phyloP scores from a whole-genome alignment of 2,329 filamentous ascomycete species.

The Trichoderma sp. region DNA sequence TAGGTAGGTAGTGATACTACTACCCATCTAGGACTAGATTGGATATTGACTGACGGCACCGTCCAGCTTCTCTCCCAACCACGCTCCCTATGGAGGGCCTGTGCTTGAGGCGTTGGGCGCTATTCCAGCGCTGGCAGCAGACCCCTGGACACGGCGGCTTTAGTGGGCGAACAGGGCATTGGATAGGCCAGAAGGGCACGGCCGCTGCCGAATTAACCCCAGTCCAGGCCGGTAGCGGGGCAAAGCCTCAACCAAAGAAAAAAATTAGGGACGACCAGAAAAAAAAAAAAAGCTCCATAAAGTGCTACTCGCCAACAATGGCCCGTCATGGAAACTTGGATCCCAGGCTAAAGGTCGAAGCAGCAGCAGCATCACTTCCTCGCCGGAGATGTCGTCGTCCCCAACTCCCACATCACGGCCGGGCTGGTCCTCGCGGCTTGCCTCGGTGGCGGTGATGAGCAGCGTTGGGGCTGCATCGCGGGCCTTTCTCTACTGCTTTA shows the following conservation, averaged over 20 bases:
- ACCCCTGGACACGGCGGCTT: background rate
- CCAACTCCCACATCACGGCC: constrained; percentile 46
- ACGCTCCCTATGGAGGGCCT: background rate
- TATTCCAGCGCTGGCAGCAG: constrained; percentile 11
- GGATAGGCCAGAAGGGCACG: background rate
- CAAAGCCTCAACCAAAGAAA: background rate
- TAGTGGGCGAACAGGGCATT: background rate
- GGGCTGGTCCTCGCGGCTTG: constrained; percentile 68
- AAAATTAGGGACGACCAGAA: background rate
- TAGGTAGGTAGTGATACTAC: background rate
- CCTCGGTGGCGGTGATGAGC: constrained; percentile 75
- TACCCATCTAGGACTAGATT: constrained; percentile 5
- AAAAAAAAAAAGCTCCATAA: constrained; percentile 4
- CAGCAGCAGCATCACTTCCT: background rate
- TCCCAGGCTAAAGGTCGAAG: background rate
- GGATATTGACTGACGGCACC: no score
- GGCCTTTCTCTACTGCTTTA: constrained; percentile 73
- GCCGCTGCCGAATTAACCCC: background rate
- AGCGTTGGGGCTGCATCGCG: constrained; percentile 70
- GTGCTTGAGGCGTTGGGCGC: background rate
- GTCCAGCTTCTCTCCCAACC: background rate
- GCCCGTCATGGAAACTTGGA: constrained; percentile 9
- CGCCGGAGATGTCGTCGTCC: constrained; percentile 26
- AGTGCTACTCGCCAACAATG: constrained; percentile 11
- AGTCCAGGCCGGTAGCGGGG: background rate